Evolutionary conservation across 2,329 filamentous ascomycete genomes (phyloP).

Genomic region (Penicillium crustosum): DNA sequence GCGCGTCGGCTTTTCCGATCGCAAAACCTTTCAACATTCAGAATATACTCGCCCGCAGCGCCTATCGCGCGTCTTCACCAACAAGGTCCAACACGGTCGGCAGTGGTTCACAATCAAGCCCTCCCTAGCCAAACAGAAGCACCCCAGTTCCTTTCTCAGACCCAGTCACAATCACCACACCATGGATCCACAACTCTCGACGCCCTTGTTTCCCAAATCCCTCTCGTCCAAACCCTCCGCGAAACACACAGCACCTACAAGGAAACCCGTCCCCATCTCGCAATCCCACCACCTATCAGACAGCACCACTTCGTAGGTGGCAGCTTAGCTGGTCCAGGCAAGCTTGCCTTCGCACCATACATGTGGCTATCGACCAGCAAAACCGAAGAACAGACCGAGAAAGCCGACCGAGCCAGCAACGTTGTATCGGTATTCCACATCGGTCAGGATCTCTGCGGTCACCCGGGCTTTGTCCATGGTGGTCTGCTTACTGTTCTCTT

Average conservation of each 20-base stretch:
- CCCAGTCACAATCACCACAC: background rate
- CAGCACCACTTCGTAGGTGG: slow-evolving; percentile 76
- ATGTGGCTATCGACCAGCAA: slow-evolving; percentile 29
- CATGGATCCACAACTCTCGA: slow-evolving; percentile 21
- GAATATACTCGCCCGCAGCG: background rate
- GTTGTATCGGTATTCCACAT: slow-evolving; percentile 35
- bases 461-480: slow-evolving; percentile 39
- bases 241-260: slow-evolving; percentile 58
- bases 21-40: background rate
- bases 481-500: slow-evolving; percentile 37
- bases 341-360: slow-evolving; percentile 74
- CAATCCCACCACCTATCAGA: slow-evolving; percentile 69
- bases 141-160: slow-evolving; percentile 7
- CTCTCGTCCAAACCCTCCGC: slow-evolving; percentile 67
- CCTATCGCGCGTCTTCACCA: slow-evolving; percentile 21
- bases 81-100: slow-evolving; percentile 24
- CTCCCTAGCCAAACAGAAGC: slow-evolving; percentile 18
- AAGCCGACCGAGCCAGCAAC: slow-evolving; percentile 11
- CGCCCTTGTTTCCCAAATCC: slow-evolving; percentile 51
- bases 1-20: slow-evolving; percentile 16
- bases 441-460: slow-evolving; percentile 35
- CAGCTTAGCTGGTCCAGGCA: slow-evolving; percentile 69
- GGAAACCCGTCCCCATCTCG: slow-evolving; percentile 79
- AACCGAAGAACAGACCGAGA: background rate
- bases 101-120: slow-evolving; percentile 27